Conservation (phyloP, 208 protist species). For the Leishmania lainsoni region DNA sequence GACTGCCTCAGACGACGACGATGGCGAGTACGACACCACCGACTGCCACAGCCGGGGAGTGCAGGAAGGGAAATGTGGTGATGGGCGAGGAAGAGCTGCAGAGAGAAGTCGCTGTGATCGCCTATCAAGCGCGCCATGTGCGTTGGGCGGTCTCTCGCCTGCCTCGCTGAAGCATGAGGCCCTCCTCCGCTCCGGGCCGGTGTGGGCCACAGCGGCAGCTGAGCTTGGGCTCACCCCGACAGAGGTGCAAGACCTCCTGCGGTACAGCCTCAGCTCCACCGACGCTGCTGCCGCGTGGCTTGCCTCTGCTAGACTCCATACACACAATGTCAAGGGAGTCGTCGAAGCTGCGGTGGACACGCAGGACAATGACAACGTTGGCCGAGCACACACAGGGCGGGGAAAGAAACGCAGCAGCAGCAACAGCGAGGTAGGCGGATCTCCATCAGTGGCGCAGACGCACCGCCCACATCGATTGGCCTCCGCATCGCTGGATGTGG, state of each 20-base stretch:
- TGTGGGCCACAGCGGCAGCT: constrained; percentile 18
- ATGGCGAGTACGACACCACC: background rate
- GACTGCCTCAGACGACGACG: constrained; percentile 1
- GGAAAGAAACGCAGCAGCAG: background rate
- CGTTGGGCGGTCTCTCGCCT: background rate
- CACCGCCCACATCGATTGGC: background rate
- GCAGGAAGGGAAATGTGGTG: background rate
- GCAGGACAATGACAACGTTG: background rate
- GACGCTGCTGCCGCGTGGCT: constrained; percentile 3
- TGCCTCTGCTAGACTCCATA: background rate
- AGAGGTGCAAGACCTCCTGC: constrained; percentile 23
- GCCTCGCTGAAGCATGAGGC: background rate
- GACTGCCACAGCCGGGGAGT: background rate
- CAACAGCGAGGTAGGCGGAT: background rate
- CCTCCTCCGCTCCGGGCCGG: constrained; percentile 8
- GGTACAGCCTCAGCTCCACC: constrained; percentile 27
- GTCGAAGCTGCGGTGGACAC: background rate
- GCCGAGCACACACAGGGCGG: background rate
- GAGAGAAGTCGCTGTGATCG: background rate
- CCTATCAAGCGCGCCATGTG: background rate
- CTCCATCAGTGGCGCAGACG: background rate
- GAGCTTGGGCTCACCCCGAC: constrained; percentile 20
- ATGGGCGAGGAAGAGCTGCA: too few relatives aligned
- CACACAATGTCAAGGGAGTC: background rate
- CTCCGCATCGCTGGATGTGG: constrained; percentile 15